phyloP scores from a whole-genome alignment of 345 rosid genomes.

The Acer campestre region DNA sequence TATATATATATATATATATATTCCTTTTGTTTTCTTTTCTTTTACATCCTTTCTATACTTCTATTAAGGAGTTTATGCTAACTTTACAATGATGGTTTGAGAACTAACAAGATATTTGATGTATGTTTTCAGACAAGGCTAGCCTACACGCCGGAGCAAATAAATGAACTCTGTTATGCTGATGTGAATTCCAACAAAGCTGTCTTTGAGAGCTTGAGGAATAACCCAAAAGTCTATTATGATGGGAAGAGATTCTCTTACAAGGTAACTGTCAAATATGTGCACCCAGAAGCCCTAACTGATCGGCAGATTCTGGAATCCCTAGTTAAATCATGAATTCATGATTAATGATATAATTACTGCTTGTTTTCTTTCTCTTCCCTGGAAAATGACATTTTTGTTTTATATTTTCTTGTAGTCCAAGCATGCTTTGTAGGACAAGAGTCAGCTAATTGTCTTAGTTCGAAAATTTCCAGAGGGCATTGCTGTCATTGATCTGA shows the following conservation, averaged over 20 bases:
- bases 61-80: background rate
- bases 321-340: background rate
- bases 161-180: constrained; percentile 68
- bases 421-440: constrained; percentile 74
- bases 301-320: background rate
- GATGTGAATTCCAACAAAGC: constrained; percentile 72
- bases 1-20: background rate
- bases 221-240: constrained; percentile 70
- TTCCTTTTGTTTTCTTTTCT: background rate
- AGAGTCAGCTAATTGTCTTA: constrained; percentile 59
- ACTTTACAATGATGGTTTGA: background rate
- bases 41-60: background rate
- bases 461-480: constrained; percentile 65
- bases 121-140: constrained; percentile 61
- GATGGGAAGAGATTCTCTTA: constrained; percentile 85
- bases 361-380: background rate
- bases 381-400: constrained; percentile 18
- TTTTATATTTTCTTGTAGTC: constrained; percentile 43
- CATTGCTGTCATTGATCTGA: constrained; percentile 71
- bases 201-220: constrained; percentile 79
- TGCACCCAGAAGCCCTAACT: too few species aligned
- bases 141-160: constrained; percentile 75
- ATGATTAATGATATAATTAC: background rate
- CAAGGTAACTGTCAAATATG: constrained; percentile 71
- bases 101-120: background rate